Percentiles rank a stretch among this genome's conserved stretches.
Conservation (phyloP, 768 basidiomycete genomes). For the Calocybe cyanea region DNA sequence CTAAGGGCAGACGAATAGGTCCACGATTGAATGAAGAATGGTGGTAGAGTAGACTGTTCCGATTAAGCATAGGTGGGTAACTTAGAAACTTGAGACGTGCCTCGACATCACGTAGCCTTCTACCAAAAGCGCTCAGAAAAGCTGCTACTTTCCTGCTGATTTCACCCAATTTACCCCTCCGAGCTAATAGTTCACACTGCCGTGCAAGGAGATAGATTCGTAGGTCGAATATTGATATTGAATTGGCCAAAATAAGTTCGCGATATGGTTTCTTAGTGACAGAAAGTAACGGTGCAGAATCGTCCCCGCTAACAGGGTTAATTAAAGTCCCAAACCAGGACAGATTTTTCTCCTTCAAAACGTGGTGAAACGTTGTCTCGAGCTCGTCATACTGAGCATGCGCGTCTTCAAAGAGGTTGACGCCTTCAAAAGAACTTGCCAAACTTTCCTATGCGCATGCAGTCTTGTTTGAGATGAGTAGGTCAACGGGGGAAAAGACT, state of each 20-base stretch:
- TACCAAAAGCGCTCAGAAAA: conserved; percentile 77
- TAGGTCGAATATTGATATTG: conserved; percentile 92
- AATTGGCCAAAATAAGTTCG: conserved; percentile 84
- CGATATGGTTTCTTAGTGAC: conserved; percentile 80
- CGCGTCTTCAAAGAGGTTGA: conserved; percentile 88
- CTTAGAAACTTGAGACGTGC: conserved; percentile 45
- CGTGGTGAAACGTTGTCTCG: conserved; percentile 75
- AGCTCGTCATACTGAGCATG: conserved; percentile 87
- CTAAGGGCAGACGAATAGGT: conserved; percentile 86
- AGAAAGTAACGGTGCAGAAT: conserved; percentile 78
- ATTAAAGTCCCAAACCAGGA: conserved; percentile 93
- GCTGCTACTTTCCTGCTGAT: conserved; percentile 64
- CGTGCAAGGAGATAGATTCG: conserved; percentile 85
- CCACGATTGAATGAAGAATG: conserved; percentile 89
- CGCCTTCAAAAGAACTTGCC: conserved; percentile 87
- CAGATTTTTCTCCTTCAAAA: conserved; percentile 74
- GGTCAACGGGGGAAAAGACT: neutral
- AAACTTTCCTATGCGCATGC: conserved; percentile 74
- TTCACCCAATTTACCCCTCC: conserved; percentile 64
- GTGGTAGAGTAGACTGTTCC: conserved; percentile 38
- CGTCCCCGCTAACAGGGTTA: conserved; percentile 64
- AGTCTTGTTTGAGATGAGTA: conserved; percentile 6
- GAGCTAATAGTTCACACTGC: conserved; percentile 75
- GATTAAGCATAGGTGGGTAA: conserved; percentile 1
- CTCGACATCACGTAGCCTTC: conserved; percentile 70